Conservation (phyloP, 176 grass and related monocot genomes). For the Cenchrus purpureus region DNA sequence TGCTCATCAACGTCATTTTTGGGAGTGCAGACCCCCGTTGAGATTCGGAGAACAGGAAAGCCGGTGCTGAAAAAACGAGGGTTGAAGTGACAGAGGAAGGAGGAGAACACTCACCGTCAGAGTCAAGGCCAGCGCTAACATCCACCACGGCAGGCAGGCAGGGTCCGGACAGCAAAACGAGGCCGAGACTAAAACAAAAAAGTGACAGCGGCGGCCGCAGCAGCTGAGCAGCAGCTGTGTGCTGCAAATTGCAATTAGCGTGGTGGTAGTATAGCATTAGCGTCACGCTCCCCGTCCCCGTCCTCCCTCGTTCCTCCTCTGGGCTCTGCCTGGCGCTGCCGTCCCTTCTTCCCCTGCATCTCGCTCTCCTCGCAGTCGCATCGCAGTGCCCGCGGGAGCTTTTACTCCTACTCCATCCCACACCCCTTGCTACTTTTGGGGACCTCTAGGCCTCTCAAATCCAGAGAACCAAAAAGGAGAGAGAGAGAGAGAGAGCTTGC, state of each 20-base stretch:
- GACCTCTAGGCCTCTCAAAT: slow-evolving; percentile 57
- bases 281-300: slow-evolving; percentile 3
- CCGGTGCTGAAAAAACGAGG: neutral
- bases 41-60: neutral
- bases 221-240: neutral
- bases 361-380: neutral
- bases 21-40: neutral
- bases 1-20: neutral
- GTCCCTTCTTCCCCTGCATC: neutral
- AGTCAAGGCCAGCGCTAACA: neutral
- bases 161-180: neutral
- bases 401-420: slow-evolving; percentile 14
- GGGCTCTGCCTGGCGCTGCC: neutral
- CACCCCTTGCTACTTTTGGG: slow-evolving; percentile 33
- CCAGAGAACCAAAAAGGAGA: slow-evolving; percentile 35
- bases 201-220: neutral
- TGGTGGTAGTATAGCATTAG: neutral
- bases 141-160: neutral
- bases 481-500: neutral
- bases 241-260: neutral
- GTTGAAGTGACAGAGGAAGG: neutral
- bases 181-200: neutral
- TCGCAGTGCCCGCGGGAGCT: slow-evolving; percentile 13
- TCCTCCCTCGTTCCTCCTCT: neutral
- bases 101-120: neutral